Conservation (phyloP, 2,329 filamentous ascomycete genomes). For the Trichoderma aggressivum region DNA sequence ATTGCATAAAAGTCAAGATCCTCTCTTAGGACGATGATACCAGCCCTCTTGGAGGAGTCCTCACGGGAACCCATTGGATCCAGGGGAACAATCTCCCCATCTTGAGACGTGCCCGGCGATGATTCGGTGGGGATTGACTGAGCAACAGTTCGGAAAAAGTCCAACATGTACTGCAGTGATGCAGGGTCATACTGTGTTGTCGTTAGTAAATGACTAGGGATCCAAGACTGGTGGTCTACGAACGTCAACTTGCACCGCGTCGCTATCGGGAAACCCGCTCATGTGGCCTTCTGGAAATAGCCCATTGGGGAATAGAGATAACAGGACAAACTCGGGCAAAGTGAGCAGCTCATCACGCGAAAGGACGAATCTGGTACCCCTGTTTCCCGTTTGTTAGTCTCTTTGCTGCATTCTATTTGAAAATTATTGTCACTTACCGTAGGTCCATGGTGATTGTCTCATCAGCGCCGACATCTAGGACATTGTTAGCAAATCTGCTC, state of each 20-base stretch:
- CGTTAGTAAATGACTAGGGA: not conserved
- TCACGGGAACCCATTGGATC: slow-evolving; percentile 67
- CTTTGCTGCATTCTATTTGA: too few relatives aligned
- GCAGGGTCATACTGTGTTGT: slow-evolving; percentile 83
- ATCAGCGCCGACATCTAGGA: slow-evolving; percentile 73
- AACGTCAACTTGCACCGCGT: slow-evolving; percentile 97
- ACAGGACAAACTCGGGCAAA: slow-evolving; percentile 90
- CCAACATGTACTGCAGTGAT: slow-evolving; percentile 97
- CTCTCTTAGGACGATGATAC: slow-evolving; percentile 94
- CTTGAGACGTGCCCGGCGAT: slow-evolving; percentile 63
- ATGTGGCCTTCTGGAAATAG: slow-evolving; percentile 94
- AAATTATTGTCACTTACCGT: slow-evolving; percentile 58
- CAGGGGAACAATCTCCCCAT: slow-evolving; percentile 61
- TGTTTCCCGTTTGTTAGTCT: slow-evolving; percentile 40
- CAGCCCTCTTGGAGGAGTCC: slow-evolving; percentile 86
- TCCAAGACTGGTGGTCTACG: slow-evolving; percentile 39
- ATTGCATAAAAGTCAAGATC: slow-evolving; percentile 98
- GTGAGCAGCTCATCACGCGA: slow-evolving; percentile 94
- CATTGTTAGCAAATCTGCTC: not conserved
- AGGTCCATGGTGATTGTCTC: slow-evolving; percentile 95
- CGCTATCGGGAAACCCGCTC: slow-evolving; percentile 86
- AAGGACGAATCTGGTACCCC: slow-evolving; percentile 88
- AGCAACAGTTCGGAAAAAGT: slow-evolving; percentile 94
- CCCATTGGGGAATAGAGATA: slow-evolving; percentile 98
- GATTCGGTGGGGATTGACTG: slow-evolving; percentile 84